Evolutionary conservation across 257 asterid species (phyloP).

Genomic region (Solanum stenotomum): DNA sequence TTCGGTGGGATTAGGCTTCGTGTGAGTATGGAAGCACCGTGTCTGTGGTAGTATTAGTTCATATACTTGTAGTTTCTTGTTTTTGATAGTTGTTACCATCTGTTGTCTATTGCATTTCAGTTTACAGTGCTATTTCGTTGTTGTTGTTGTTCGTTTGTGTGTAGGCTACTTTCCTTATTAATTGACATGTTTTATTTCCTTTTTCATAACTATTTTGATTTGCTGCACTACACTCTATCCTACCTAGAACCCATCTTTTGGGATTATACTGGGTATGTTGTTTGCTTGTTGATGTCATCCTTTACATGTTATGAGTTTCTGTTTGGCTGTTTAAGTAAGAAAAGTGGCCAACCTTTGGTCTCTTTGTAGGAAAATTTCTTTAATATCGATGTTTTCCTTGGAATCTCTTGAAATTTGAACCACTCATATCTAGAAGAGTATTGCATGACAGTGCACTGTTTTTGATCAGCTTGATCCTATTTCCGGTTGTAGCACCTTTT

Average conservation of each 20-base stretch:
- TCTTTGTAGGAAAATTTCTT: background rate
- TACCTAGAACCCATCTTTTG: background rate
- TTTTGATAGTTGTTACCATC: background rate
- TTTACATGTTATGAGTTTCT: background rate
- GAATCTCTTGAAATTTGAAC: background rate
- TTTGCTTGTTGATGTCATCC: background rate
- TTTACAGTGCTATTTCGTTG: background rate
- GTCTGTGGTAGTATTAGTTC: background rate
- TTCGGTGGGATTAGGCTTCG: background rate
- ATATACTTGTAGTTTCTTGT: background rate
- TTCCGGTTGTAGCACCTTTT: background rate
- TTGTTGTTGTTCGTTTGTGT: background rate
- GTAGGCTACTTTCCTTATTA: background rate
- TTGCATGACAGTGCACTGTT: background rate
- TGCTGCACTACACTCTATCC: background rate
- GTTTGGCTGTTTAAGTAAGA: background rate
- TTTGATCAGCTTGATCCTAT: background rate
- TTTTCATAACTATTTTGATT: background rate
- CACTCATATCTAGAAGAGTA: background rate
- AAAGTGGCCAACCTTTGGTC: background rate
- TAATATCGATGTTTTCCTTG: background rate
- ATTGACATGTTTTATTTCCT: background rate
- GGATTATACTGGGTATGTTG: background rate
- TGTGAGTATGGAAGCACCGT: background rate
- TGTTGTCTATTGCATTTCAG: background rate